phyloP scores from a whole-genome alignment of 352 stramenopile genomes.

The Blastocystis sp. region DNA sequence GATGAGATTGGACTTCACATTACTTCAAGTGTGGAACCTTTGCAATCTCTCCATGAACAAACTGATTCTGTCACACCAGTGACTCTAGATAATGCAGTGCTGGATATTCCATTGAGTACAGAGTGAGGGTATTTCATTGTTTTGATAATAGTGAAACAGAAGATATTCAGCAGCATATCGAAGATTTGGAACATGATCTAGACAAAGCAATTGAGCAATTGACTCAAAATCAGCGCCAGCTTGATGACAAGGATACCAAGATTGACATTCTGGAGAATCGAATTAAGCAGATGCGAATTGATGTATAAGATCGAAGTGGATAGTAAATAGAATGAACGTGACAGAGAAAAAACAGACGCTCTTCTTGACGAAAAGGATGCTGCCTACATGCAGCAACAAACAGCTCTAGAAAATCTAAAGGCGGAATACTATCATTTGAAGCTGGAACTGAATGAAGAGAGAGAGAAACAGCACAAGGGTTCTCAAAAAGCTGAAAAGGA shows the following conservation, averaged over 20 bases:
- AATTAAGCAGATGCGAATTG: slow-evolving; percentile 26
- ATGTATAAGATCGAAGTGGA: background rate
- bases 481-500: slow-evolving; percentile 9
- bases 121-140: background rate
- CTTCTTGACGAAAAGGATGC: slow-evolving; percentile 46
- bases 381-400: slow-evolving; percentile 1
- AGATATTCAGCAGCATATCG: background rate
- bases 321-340: background rate
- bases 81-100: background rate
- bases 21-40: background rate
- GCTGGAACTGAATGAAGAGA: slow-evolving; percentile 9
- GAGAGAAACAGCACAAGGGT: background rate
- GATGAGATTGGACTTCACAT: background rate
- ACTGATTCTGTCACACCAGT: background rate
- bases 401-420: background rate
- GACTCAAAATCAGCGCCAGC: background rate
- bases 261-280: slow-evolving; percentile 42
- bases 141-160: background rate
- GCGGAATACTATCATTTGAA: slow-evolving; percentile 30
- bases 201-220: background rate
- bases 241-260: slow-evolving; percentile 1
- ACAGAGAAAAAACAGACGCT: slow-evolving; percentile 27
- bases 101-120: background rate
- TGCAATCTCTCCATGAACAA: background rate
- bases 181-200: slow-evolving; percentile 16